Base-by-base conservation (phyloP, 306 rosid species). In the Geum urbanum region DNA sequence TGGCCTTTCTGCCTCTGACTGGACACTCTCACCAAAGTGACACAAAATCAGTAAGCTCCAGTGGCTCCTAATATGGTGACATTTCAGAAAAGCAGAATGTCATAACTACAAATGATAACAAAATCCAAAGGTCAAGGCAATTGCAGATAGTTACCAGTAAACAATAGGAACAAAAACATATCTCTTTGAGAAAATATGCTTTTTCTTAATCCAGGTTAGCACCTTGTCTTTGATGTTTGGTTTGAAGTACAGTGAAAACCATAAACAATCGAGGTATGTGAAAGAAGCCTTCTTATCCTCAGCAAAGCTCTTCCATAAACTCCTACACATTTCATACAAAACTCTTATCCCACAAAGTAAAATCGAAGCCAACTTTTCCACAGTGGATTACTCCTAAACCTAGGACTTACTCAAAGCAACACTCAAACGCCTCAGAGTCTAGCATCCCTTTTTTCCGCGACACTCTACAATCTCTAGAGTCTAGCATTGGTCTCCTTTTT, bases 151-250 rank as follows among this genome's bases (percentile, higher is more conserved):
- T 56, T 84, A 91, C 97, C 96, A 91, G 82, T 89, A 84, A 70
- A 91, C 86, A 64, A 91, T 88, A 61, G 97, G 96, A 76, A 91
- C 89, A 76, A 91, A 79, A 80, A 88, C 92, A 83, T 88, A 91
- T 64, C 81, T 72, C 84, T 88, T 91, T 47, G 88, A 80, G 71
- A 88, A 91, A 69, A 91, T 86, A 18, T 74, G 72, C 78, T 69
- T 76, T 65, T 77, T 80, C 71, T 81, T 81, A 63, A 91, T 82
- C 96, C 97, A 91, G 67, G 74, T 67, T 58, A 88, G 82, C 72
- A 91, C 92, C 87, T 88, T 88, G 49, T 63, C 73, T 79, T 73
- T 86, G 45, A 53, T 69, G 45, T 73, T 44, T 53, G 71, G 14
- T 66, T 18, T 49, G 78, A 76, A 78, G 76, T 88, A 87, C 68